These are phyloP conservation scores for Podaxis sp. DNA, from an alignment of 768 basidiomycete genomes.

Conservation along the genomic window DNA sequence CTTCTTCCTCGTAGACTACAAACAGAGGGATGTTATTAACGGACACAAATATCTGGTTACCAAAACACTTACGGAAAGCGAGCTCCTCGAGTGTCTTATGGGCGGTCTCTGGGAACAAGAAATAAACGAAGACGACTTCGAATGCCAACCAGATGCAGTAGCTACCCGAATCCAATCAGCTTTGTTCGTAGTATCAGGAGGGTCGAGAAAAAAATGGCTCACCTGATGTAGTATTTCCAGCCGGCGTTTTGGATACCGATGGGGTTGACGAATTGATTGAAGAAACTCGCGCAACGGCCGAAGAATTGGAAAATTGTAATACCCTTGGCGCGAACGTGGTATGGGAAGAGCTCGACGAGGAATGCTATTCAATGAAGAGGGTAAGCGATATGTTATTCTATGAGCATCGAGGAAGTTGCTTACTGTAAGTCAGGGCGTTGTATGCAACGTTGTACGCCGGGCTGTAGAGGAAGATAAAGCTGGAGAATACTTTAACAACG, in stretches of 20 bases:
- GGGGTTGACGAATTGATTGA: constrained; percentile 66
- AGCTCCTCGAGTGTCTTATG: constrained; percentile 53
- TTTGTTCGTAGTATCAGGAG: not conserved
- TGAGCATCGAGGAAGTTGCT: constrained; percentile 8
- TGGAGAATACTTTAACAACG: constrained; percentile 14
- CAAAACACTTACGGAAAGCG: constrained; percentile 43
- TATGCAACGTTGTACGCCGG: constrained; percentile 52
- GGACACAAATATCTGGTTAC: not conserved
- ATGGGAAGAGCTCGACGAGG: constrained; percentile 68
- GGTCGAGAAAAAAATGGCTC: not conserved
- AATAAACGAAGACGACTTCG: constrained; percentile 52
- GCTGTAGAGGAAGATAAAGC: constrained; percentile 55
- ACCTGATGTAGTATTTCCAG: constrained; percentile 58
- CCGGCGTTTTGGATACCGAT: constrained; percentile 53
- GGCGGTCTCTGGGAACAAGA: constrained; percentile 60
- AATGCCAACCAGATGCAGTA: constrained; percentile 50
- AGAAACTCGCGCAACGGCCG: constrained; percentile 48
- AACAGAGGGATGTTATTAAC: not conserved
- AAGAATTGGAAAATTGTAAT: constrained; percentile 60
- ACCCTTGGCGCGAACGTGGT: constrained; percentile 56
- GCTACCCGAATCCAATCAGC: constrained; percentile 13
- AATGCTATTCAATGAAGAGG: constrained; percentile 34
- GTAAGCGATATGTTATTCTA: not conserved
- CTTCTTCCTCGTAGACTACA: constrained; percentile 41
- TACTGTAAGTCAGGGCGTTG: constrained; percentile 55